Percentiles rank a stretch among this genome's conserved stretches.
Evolutionary conservation across 495 filamentous ascomycete genomes (phyloP).

Genomic region (Daldinia childiae): DNA sequence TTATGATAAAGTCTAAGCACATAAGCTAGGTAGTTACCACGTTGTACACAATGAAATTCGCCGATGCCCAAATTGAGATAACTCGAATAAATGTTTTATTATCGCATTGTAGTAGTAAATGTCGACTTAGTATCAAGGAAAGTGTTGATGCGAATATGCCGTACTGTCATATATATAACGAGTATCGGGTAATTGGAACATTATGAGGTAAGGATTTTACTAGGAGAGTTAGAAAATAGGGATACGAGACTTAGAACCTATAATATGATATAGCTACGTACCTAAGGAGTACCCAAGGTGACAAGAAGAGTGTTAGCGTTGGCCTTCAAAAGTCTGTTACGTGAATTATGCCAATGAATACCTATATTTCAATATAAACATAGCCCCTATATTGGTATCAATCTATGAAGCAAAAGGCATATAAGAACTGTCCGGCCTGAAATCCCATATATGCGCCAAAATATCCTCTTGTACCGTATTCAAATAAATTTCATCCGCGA

Average conservation of each 20-base stretch:
- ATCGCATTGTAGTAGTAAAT: too few relatives aligned
- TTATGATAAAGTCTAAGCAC: background rate
- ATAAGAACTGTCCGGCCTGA: slow-evolving; percentile 21
- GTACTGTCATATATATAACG: too few relatives aligned
- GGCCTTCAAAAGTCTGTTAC: background rate
- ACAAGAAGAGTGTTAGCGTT: background rate
- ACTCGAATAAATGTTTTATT: background rate
- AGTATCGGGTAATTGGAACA: too few relatives aligned
- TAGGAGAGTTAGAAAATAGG: too few relatives aligned
- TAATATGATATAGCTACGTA: too few relatives aligned
- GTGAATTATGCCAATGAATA: background rate
- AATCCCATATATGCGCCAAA: slow-evolving; percentile 21
- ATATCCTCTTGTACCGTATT: slow-evolving; percentile 33
- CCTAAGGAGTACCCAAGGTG: background rate
- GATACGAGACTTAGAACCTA: too few relatives aligned
- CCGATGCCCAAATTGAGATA: background rate
- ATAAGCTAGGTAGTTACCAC: background rate
- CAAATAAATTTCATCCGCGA: slow-evolving; percentile 22
- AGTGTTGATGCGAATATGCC: background rate
- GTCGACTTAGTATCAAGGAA: too few relatives aligned
- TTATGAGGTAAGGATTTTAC: too few relatives aligned
- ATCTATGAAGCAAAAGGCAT: slow-evolving; percentile 14
- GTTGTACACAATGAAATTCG: background rate
- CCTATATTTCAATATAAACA: background rate
- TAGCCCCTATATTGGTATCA: background rate